Conservation (phyloP, 192 early-diverging fungal genomes). For the Paraglomus brasilianum region DNA sequence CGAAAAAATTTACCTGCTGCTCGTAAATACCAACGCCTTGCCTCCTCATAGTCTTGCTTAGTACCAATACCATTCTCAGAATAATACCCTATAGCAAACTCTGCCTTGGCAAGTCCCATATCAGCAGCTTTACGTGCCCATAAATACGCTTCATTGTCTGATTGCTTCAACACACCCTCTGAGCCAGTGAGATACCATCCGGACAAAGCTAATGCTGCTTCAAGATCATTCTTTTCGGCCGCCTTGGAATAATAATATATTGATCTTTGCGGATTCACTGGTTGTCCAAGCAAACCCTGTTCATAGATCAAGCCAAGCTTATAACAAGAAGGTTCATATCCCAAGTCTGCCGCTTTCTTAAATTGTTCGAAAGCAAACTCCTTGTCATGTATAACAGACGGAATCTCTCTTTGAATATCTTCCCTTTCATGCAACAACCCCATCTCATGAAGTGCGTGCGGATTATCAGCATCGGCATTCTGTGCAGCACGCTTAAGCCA, state of each 20-base stretch:
- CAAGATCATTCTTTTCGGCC: conserved; percentile 86
- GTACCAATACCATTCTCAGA: conserved; percentile 89
- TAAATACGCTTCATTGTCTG: conserved; percentile 92
- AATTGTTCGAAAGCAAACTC: conserved; percentile 89
- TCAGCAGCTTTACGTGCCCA: conserved; percentile 98
- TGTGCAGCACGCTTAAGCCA: conserved; percentile 92
- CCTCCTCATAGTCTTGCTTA: conserved; percentile 74
- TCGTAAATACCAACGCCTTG: conserved; percentile 83
- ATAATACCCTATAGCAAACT: conserved; percentile 97
- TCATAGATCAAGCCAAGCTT: conserved; percentile 92
- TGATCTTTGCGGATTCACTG: conserved; percentile 82
- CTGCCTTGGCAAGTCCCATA: conserved; percentile 91
- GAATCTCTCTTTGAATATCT: conserved; percentile 56
- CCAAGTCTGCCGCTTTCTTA: conserved; percentile 87
- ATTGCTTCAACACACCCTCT: conserved; percentile 85
- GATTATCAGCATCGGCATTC: conserved; percentile 87
- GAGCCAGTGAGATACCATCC: conserved; percentile 98
- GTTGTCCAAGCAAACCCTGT: conserved; percentile 86
- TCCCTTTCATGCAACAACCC: conserved; percentile 80
- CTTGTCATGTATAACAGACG: conserved; percentile 74
- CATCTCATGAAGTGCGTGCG: conserved; percentile 93
- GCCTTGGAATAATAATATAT: conserved; percentile 96
- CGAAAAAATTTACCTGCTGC: conserved; percentile 51
- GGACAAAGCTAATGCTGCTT: conserved; percentile 90
- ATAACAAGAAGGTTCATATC: conserved; percentile 91